Base-by-base conservation (phyloP, 179 eudicot species). In the Drosera spatulata region DNA sequence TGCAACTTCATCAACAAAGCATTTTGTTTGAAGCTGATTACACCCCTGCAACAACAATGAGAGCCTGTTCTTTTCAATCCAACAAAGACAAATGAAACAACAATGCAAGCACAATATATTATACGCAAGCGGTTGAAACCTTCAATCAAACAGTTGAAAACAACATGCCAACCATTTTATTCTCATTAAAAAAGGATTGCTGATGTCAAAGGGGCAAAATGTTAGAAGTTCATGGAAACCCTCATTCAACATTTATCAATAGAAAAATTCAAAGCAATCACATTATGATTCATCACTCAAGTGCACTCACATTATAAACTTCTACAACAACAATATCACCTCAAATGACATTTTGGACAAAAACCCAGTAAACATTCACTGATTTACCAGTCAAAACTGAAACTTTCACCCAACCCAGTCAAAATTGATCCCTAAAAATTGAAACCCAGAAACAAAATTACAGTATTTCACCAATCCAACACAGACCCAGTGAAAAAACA, bases 71-170 rank as follows among this genome's bases (percentile, higher is more conserved):
- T 50, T 61, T 64, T 64, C 67, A 64, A 45, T 46, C 53, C 53
- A 39, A 10, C 37, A n/a, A 12, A 2, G 45, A 15, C 6, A 62
- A 69, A 60, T 39, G 54, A 10, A 64, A 69, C 38, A 46, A 9
- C 66, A 59, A 65, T 69, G 65, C 63, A 69, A 15, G 42, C 66
- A 45, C 55, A 66, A 39, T 73, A 63, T 64, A 69, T 44, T 66
- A 59, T 43, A 63, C 47, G 15, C 41, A 47, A 6, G 38, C 41
- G 11, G 46, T 73, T 77, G 78, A 73, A 70, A 59, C 8, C 48
- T 73, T 70, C 75, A 77, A 69, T 62, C 64, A 38, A 55, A 39
- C 50, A n/a, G 55, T 41, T 15, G 40, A 8, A 6, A 10, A 6
- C 11, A 56, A 60, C 60, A 10, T 6, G 39, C 22, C 55, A 42